These are phyloP conservation scores for Suillus hirtellus DNA, from an alignment of 768 basidiomycete species.

Conservation along the genomic window DNA sequence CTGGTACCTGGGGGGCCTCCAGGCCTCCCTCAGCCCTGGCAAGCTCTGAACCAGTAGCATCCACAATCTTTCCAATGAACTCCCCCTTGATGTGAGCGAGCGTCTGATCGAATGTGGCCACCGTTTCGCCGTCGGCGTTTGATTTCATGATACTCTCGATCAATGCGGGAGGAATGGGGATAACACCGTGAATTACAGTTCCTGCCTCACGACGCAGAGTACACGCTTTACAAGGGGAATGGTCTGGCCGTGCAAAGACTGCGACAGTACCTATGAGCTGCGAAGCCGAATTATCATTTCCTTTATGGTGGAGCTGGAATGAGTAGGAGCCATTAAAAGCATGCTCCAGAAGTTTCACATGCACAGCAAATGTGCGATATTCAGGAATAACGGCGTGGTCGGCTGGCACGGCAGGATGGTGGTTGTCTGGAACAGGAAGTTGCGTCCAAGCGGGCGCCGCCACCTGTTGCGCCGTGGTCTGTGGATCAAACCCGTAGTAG, in stretches of 20 bases:
- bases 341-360: conserved; percentile 26
- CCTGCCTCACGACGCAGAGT: conserved; percentile 18
- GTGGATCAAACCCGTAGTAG: conserved; percentile 27
- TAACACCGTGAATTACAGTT: conserved; percentile 23
- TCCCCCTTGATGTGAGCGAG: conserved; percentile 17
- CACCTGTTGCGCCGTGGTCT: conserved; percentile 10
- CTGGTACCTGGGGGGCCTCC: not conserved
- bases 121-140: conserved; percentile 8
- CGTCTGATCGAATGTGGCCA: conserved; percentile 17
- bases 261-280: conserved; percentile 22
- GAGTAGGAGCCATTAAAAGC: conserved; percentile 24
- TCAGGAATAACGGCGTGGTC: conserved; percentile 19
- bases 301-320: conserved; percentile 22
- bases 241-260: conserved; percentile 26
- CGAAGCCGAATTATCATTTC: conserved; percentile 3
- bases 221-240: conserved; percentile 28
- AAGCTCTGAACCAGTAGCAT: conserved; percentile 16
- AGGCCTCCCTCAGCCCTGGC: conserved; percentile 22
- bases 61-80: conserved; percentile 20
- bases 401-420: conserved; percentile 14
- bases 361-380: conserved; percentile 30
- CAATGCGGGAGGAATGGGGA: conserved; percentile 22
- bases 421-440: conserved; percentile 16
- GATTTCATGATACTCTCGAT: conserved; percentile 25
- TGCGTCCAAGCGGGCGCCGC: conserved; percentile 18